phyloP scores from a whole-genome alignment of 331 rosid genomes.

The Saraca asoca region DNA sequence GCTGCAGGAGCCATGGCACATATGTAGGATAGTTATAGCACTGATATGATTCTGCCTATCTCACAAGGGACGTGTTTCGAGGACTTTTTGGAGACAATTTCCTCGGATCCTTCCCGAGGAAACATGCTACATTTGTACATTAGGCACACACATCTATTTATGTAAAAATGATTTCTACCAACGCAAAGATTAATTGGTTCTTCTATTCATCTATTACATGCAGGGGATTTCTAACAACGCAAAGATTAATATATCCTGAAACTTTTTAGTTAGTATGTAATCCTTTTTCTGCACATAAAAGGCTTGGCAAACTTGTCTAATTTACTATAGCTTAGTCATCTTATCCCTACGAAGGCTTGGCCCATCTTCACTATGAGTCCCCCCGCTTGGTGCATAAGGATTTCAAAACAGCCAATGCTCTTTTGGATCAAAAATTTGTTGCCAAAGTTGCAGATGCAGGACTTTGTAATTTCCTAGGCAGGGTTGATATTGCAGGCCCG shows the following conservation, averaged over 20 bases:
- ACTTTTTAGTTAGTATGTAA: constrained; percentile 35
- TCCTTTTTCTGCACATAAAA: constrained; percentile 29
- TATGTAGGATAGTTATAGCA: constrained; percentile 65
- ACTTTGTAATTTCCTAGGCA: constrained; percentile 70
- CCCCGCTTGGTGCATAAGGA: constrained; percentile 86
- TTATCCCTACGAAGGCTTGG: constrained; percentile 62
- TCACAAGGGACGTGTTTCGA: constrained; percentile 51
- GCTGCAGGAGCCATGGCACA: constrained; percentile 97
- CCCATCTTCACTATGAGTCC: constrained; percentile 77
- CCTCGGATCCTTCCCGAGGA: constrained; percentile 97
- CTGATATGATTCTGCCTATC: constrained; percentile 60
- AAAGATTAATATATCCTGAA: constrained; percentile 46
- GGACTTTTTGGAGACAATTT: constrained; percentile 90
- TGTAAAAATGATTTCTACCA: background rate
- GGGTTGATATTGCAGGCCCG: constrained; percentile 63
- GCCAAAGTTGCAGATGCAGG: constrained; percentile 98
- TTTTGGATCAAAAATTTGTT: constrained; percentile 74
- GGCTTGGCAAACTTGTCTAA: constrained; percentile 32
- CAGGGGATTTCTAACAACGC: constrained; percentile 71
- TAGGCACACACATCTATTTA: background rate
- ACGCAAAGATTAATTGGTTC: constrained; percentile 25
- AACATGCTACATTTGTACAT: constrained; percentile 27
- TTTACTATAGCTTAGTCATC: constrained; percentile 35
- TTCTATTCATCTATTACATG: constrained; percentile 34
- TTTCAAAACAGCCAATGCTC: constrained; percentile 89